A percentile compares a stretch with the other conserved stretches of the same genome.
These are phyloP conservation scores for Nakaseomyces sp. DNA, from an alignment of 1,139 yeast genomes.

Conservation along the genomic window DNA sequence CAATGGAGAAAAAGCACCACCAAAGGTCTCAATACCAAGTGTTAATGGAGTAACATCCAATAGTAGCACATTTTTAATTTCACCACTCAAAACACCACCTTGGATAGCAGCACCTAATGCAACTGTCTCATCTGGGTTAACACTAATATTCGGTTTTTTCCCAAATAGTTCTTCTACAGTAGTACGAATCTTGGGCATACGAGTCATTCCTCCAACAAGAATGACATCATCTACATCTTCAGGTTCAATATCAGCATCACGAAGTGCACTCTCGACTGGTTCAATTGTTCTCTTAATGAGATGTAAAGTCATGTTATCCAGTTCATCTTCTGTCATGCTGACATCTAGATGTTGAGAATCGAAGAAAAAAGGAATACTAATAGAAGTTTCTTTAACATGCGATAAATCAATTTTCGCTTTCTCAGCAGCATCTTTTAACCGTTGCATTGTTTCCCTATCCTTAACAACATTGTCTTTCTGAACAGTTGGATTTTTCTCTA, in stretches of 20 bases:
- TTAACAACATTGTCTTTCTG: slow-evolving; percentile 11
- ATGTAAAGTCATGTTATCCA: slow-evolving; percentile 54
- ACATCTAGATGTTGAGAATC: slow-evolving; percentile 44
- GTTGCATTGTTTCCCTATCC: slow-evolving; percentile 39
- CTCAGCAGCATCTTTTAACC: slow-evolving; percentile 67
- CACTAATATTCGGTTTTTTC: slow-evolving; percentile 52
- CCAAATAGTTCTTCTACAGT: slow-evolving; percentile 50
- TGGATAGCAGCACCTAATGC: slow-evolving; percentile 82
- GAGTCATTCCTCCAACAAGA: slow-evolving; percentile 77
- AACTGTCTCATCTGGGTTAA: slow-evolving; percentile 80
- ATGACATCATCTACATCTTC: slow-evolving; percentile 63
- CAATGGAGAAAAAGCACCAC: slow-evolving; percentile 70
- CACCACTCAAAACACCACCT: slow-evolving; percentile 70
- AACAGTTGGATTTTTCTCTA: slow-evolving; percentile 21
- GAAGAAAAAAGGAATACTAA: slow-evolving; percentile 55
- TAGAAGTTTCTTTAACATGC: slow-evolving; percentile 46
- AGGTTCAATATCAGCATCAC: slow-evolving; percentile 58
- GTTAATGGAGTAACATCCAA: slow-evolving; percentile 75
- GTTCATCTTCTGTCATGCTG: slow-evolving; percentile 49
- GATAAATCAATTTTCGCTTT: slow-evolving; percentile 62
- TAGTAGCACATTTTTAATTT: slow-evolving; percentile 58
- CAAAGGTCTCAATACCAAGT: slow-evolving; percentile 73
- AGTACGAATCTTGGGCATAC: slow-evolving; percentile 67
- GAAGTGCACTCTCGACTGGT: slow-evolving; percentile 58
- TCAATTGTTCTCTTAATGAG: slow-evolving; percentile 54